phyloP scores from a whole-genome alignment of 192 early-diverging fungal species.

The Coemansia sp. region DNA sequence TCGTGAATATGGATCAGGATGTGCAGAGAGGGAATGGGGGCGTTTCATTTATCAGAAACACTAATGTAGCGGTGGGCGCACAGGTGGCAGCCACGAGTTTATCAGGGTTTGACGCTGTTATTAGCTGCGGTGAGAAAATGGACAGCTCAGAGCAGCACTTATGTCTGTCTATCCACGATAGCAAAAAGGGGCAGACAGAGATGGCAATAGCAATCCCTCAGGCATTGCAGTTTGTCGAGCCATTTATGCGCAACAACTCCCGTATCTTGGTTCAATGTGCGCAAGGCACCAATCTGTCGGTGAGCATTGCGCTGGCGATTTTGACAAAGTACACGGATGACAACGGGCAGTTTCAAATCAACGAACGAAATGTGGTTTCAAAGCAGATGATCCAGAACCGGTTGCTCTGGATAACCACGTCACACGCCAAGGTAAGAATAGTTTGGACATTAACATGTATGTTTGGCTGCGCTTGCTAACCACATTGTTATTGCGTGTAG shows the following conservation, averaged over 20 bases:
- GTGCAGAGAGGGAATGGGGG: slow-evolving; percentile 7
- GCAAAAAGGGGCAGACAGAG: slow-evolving; percentile 79
- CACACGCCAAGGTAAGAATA: slow-evolving; percentile 55
- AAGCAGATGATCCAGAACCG: slow-evolving; percentile 67
- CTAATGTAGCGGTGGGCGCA: slow-evolving; percentile 63
- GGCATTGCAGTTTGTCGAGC: slow-evolving; percentile 57
- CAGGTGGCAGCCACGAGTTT: slow-evolving; percentile 58
- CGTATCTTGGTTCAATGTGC: slow-evolving; percentile 75
- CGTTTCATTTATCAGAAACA: slow-evolving; percentile 57
- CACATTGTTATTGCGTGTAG: slow-evolving; percentile 20
- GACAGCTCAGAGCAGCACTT: slow-evolving; percentile 55
- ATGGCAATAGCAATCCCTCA: slow-evolving; percentile 60
- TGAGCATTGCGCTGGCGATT: slow-evolving; percentile 71
- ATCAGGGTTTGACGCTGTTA: slow-evolving; percentile 72
- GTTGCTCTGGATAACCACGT: slow-evolving; percentile 67
- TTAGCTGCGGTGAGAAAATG: slow-evolving; percentile 69
- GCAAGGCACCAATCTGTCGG: slow-evolving; percentile 79
- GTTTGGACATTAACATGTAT: neutral
- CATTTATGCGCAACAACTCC: slow-evolving; percentile 28
- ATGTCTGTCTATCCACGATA: slow-evolving; percentile 77
- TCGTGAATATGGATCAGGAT: neutral
- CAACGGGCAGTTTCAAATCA: slow-evolving; percentile 29
- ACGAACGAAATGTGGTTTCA: slow-evolving; percentile 19
- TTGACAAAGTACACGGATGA: slow-evolving; percentile 61
- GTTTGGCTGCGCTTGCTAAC: neutral